phyloP scores from a whole-genome alignment of 495 filamentous ascomycete species.

The Chaetomium cochliodes region DNA sequence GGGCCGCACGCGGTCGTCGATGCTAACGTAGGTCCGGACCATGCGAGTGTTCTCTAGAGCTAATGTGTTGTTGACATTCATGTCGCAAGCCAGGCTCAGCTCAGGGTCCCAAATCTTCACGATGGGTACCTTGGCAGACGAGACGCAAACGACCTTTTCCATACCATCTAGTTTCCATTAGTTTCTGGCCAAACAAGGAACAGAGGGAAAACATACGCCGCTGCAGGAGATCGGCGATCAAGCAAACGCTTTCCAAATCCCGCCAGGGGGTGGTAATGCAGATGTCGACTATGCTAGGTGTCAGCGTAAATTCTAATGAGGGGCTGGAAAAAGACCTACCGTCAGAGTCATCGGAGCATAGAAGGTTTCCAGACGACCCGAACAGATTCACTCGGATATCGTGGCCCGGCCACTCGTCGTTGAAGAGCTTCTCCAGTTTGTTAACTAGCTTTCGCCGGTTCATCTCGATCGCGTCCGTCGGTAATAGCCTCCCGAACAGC shows the following conservation, averaged over 20 bases:
- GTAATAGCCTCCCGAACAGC: slow-evolving; percentile 80
- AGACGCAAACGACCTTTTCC: slow-evolving; percentile 90
- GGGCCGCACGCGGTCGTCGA: slow-evolving; percentile 85
- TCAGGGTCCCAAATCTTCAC: slow-evolving; percentile 99
- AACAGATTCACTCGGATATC: slow-evolving; percentile 90
- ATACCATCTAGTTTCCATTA: slow-evolving; percentile 71
- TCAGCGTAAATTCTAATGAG: slow-evolving; percentile 23
- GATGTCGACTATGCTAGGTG: slow-evolving; percentile 77
- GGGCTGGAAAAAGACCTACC: slow-evolving; percentile 54
- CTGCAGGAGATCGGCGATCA: slow-evolving; percentile 78
- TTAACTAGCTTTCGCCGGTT: slow-evolving; percentile 71
- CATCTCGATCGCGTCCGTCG: slow-evolving; percentile 72
- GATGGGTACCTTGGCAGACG: slow-evolving; percentile 92
- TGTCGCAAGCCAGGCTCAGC: slow-evolving; percentile 85
- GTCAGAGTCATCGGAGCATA: slow-evolving; percentile 96
- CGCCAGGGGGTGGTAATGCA: slow-evolving; percentile 90
- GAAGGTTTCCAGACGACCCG: slow-evolving; percentile 92
- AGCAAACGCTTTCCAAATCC: slow-evolving; percentile 79
- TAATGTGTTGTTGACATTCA: slow-evolving; percentile 97
- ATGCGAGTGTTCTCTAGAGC: slow-evolving; percentile 96
- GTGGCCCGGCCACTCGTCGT: slow-evolving; percentile 85
- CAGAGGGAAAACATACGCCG: slow-evolving; percentile 58
- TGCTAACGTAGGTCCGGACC: slow-evolving; percentile 95
- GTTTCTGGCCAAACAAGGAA: slow-evolving; percentile 14
- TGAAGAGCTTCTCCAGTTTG: slow-evolving; percentile 84